Base-by-base conservation (phyloP, 169 alveolate species). In the Hepatocystis sp. region DNA sequence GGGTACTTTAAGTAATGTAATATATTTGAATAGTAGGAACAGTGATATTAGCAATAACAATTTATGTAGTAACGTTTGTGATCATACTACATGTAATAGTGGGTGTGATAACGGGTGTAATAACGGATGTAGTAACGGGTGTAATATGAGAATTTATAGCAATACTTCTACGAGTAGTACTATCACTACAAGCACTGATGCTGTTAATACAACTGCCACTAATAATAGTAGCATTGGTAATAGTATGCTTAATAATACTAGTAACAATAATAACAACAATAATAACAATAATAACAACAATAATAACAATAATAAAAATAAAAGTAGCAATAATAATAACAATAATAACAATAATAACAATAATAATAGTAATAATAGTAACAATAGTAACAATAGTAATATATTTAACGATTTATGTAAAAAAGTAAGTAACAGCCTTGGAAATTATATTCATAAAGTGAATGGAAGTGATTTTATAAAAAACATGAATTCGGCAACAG, bases 361-460 rank as follows among this genome's bases (percentile, higher is more conserved):
- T 21, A 46, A 52, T n/a, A 52, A 36, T 78, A 61, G 55, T 21
- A 68, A 63, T 61, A 8, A 52, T 8, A 47, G 32, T 1, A 34
- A 42, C 28, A 78, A 42, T 21, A 40, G 19, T 15, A 49, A 44
- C 46, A 49, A 13, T 23, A 11, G 30, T 78, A 78, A 63, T 49
- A 23, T 60, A 30, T 46, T 21, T 17, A 78, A 17, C 39, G 86
- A 71, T 42, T 10, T 71, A 17, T 40, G 34, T 42, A 30, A 19
- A n/a, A n/a, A n/a, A n/a, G n/a, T n/a, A n/a, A n/a, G n/a, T n/a
- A n/a, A n/a, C n/a, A n/a, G n/a, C n/a, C n/a, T n/a, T n/a, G n/a
- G n/a, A n/a, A n/a, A n/a, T n/a, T n/a, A n/a, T n/a, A n/a, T n/a
- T n/a, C n/a, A n/a, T 27, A 21, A 42, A 5, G 44, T n/a, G 32